Percentiles rank a stretch among this genome's conserved stretches.
Conservation (phyloP, 2,329 filamentous ascomycete species). For the Capronia coronata region DNA sequence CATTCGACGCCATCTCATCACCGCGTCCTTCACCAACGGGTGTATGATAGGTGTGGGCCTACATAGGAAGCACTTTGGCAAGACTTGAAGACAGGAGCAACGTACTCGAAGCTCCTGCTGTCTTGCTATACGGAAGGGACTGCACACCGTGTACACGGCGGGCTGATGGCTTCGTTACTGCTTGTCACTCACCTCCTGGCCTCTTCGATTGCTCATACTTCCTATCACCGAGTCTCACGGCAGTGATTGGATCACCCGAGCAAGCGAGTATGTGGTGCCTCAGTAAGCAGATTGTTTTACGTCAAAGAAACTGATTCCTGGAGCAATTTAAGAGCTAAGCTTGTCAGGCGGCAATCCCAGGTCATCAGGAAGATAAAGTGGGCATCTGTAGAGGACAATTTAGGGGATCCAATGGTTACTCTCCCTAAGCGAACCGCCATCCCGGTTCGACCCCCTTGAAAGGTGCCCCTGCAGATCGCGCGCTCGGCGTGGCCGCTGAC, state of each 20-base stretch:
- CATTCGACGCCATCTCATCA: no score
- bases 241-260: conserved; percentile 4
- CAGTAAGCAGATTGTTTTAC: conserved; percentile 18
- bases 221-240: background rate
- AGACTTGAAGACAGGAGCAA: no score
- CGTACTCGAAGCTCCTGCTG: no score
- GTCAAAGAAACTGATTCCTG: conserved; percentile 14
- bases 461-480: conserved; percentile 24
- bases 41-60: no score
- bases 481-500: conserved; percentile 12
- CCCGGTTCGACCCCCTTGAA: conserved; percentile 8
- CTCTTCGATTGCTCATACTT: background rate
- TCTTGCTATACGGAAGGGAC: no score
- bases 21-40: no score
- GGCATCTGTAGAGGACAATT: background rate
- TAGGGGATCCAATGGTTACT: conserved; percentile 15
- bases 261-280: conserved; percentile 1
- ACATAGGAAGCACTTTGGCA: no score
- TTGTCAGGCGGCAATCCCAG: conserved; percentile 15
- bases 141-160: no score
- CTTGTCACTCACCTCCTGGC: background rate
- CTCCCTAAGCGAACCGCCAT: conserved; percentile 17
- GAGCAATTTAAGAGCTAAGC: conserved; percentile 18
- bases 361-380: conserved; percentile 1
- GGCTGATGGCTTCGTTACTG: no score